Conservation (phyloP, 2,329 filamentous ascomycete genomes). For the Leptographium procerum region DNA sequence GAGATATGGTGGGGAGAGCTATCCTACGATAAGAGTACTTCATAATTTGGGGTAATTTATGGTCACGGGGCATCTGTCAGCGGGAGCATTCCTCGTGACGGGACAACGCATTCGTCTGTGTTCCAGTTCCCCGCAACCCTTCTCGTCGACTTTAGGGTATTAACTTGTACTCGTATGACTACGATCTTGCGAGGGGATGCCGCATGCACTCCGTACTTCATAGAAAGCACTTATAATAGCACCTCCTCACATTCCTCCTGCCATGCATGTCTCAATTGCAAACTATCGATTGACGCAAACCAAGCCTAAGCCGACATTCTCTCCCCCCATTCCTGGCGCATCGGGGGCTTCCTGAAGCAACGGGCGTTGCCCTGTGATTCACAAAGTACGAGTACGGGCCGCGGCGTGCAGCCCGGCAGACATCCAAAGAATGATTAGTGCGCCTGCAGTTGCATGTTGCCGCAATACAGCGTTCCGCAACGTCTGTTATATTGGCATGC, state of each 20-base stretch:
- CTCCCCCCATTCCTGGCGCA: not conserved
- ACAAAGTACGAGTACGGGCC: not conserved
- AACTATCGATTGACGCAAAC: not conserved
- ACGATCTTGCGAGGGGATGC: too few relatives aligned
- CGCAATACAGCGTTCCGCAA: not conserved
- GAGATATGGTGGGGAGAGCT: too few relatives aligned
- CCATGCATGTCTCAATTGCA: not conserved
- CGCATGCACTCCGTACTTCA: too few relatives aligned
- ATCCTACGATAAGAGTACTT: too few relatives aligned
- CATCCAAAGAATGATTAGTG: not conserved
- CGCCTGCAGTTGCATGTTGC: not conserved
- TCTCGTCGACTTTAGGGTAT: too few relatives aligned
- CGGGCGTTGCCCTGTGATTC: not conserved
- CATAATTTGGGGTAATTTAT: not conserved
- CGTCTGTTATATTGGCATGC: not conserved
- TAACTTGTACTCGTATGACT: too few relatives aligned
- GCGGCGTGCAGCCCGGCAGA: not conserved
- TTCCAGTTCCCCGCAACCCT: too few relatives aligned
- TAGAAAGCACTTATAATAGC: not conserved
- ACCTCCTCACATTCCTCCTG: not conserved
- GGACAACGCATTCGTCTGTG: not conserved
- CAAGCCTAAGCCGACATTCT: not conserved
- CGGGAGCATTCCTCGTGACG: not conserved
- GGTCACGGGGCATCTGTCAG: not conserved
- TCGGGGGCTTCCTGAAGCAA: not conserved